Evolutionary conservation across 305 asterid genomes (phyloP).

Genomic region (Vinca major): DNA sequence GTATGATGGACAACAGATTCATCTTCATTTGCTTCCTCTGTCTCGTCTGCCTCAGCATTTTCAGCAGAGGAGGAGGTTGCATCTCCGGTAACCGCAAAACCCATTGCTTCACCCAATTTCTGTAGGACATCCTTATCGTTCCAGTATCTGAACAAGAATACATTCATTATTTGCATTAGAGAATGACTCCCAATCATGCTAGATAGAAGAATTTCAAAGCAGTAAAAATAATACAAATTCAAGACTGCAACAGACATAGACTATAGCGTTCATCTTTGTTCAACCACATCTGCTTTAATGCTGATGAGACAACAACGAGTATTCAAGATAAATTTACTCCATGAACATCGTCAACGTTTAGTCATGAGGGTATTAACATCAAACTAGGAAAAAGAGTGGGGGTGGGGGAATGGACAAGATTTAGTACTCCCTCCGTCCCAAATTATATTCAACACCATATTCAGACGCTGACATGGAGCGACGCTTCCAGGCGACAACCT

Average conservation of each 20-base stretch:
- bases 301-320: not conserved
- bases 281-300: not conserved
- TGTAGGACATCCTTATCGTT: conserved; percentile 75
- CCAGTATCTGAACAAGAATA: conserved; percentile 61
- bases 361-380: not conserved
- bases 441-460: too few species aligned
- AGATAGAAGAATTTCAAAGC: conserved; percentile 12
- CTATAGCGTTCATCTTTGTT: not conserved
- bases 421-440: too few species aligned
- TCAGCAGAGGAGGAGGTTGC: conserved; percentile 48
- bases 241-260: not conserved
- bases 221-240: not conserved
- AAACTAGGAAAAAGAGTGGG: not conserved
- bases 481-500: too few species aligned
- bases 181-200: conserved; percentile 2
- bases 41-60: conserved; percentile 48
- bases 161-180: conserved; percentile 5
- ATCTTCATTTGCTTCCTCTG: conserved; percentile 69
- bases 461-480: too few species aligned
- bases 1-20: conserved; percentile 83
- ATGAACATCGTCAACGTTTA: not conserved
- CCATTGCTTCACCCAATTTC: conserved; percentile 96
- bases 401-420: not conserved
- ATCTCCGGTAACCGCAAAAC: conserved; percentile 68
- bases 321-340: not conserved